Percentiles rank a stretch among this genome's conserved stretches.
Evolutionary conservation across 1,139 yeast species (phyloP).

Genomic region (Geotrichum fermentans): DNA sequence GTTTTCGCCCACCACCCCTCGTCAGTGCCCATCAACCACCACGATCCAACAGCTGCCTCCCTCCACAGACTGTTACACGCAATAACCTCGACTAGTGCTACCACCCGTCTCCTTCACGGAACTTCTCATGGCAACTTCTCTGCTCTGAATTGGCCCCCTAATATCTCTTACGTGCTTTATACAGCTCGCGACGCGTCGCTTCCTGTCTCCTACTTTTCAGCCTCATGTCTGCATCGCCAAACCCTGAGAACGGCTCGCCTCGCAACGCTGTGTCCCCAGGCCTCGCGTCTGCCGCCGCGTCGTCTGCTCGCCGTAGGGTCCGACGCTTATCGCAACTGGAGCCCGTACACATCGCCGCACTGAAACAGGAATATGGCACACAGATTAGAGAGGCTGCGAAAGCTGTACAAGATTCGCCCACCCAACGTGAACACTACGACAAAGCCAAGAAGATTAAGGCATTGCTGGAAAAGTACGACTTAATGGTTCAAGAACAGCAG

Average conservation of each 20-base stretch:
- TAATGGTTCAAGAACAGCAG: conserved; percentile 15
- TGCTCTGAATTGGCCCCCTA: no score
- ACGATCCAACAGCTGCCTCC: no score
- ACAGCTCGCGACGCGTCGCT: neutral
- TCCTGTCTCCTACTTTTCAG: neutral
- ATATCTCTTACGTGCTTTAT: no score
- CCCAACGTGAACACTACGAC: conserved; percentile 18
- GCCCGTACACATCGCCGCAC: conserved; percentile 21
- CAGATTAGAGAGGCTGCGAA: conserved; percentile 19
- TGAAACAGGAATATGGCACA: conserved; percentile 19
- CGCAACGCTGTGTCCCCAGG: neutral
- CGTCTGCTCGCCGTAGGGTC: conserved; percentile 17
- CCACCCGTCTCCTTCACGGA: no score
- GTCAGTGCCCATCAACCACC: no score
- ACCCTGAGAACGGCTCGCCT: neutral
- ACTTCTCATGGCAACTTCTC: no score
- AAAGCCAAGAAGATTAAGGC: conserved; percentile 19
- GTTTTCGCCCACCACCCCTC: no score
- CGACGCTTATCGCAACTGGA: conserved; percentile 20
- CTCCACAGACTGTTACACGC: no score
- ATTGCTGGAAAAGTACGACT: conserved; percentile 19
- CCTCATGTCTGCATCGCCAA: neutral
- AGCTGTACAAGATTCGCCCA: conserved; percentile 11
- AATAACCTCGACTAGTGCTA: no score
- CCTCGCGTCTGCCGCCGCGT: neutral